Evolutionary conservation across 2,329 filamentous ascomycete species (phyloP).

Genomic region (Pestalotiopsis sp.): DNA sequence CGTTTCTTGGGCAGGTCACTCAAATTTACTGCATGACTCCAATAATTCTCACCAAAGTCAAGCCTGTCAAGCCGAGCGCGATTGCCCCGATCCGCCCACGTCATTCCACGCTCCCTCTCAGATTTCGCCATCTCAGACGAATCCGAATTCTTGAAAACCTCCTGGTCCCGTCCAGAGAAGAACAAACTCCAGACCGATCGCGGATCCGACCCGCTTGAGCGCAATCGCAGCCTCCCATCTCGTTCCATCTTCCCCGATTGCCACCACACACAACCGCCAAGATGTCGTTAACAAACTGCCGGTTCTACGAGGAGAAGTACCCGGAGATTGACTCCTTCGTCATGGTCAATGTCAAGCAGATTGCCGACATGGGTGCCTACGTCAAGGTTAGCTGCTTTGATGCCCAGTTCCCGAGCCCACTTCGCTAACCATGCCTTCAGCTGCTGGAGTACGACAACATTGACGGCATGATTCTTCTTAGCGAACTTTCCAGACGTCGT

Average conservation of each 20-base stretch:
- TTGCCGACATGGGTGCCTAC: conserved; percentile 99
- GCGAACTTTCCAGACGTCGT: conserved; percentile 95
- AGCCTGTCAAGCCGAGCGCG: neutral
- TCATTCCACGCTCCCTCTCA: neutral
- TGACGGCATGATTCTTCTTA: conserved; percentile 99
- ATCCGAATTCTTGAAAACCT: neutral
- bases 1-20: conserved; percentile 1
- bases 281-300: conserved; percentile 95
- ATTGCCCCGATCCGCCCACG: neutral
- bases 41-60: conserved; percentile 3
- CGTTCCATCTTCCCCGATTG: conserved; percentile 15
- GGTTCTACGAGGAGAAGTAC: conserved; percentile 97
- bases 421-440: conserved; percentile 21
- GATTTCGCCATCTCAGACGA: neutral
- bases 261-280: conserved; percentile 51
- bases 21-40: conserved; percentile 12
- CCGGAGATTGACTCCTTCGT: conserved; percentile 99
- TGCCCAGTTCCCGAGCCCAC: neutral
- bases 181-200: neutral
- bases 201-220: conserved; percentile 6
- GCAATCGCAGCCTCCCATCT: conserved; percentile 1
- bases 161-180: conserved; percentile 3
- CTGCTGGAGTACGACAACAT: conserved; percentile 99
- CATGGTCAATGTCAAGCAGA: conserved; percentile 99
- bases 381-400: conserved; percentile 62